Conservation (phyloP, 441 rosid species). For the Gossypium trilobum region DNA sequence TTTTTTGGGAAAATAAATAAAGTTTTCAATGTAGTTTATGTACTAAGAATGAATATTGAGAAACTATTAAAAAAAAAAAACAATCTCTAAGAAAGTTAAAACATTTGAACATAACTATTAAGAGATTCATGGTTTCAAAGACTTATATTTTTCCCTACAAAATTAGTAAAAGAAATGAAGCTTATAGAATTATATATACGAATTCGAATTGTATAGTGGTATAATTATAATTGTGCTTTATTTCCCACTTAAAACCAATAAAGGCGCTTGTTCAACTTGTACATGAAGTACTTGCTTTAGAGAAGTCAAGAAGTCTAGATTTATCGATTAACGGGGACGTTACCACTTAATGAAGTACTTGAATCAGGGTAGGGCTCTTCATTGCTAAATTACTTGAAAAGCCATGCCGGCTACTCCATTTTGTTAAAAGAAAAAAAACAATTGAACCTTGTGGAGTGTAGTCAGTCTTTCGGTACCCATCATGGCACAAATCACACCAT, state of each 20-base stretch:
- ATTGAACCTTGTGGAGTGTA: background rate
- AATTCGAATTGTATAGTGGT: too few relatives aligned
- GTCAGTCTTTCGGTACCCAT: background rate
- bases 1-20: too few relatives aligned
- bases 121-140: too few relatives aligned
- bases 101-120: too few relatives aligned
- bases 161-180: too few relatives aligned
- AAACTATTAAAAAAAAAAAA: too few relatives aligned
- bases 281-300: background rate
- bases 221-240: background rate
- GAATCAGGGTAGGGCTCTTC: background rate
- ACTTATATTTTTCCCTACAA: too few relatives aligned
- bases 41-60: too few relatives aligned
- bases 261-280: background rate
- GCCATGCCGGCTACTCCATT: background rate
- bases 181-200: too few relatives aligned
- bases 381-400: background rate
- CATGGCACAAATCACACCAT: constrained; percentile 8
- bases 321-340: background rate
- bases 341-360: background rate
- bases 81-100: too few relatives aligned
- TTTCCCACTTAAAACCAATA: background rate
- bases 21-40: too few relatives aligned
- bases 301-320: background rate
- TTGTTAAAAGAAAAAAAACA: background rate